phyloP scores from a whole-genome alignment of 768 basidiomycete species.

The Xerocomus potaroensis region DNA sequence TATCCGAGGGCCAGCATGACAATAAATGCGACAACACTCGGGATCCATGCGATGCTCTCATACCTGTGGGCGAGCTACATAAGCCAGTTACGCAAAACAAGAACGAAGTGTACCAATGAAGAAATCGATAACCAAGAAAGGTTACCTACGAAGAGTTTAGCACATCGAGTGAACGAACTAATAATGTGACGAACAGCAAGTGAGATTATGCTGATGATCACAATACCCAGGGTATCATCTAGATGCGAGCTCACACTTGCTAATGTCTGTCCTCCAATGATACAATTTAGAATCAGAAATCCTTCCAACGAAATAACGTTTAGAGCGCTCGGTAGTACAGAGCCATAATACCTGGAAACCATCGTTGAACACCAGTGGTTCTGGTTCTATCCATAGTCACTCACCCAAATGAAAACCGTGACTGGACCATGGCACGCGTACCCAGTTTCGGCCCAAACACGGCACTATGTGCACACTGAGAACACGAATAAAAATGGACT shows the following conservation, averaged over 20 bases:
- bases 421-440: slow-evolving; percentile 54
- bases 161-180: background rate
- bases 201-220: slow-evolving; percentile 31
- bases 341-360: slow-evolving; percentile 36
- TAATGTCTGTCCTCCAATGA: slow-evolving; percentile 60
- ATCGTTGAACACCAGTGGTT: background rate
- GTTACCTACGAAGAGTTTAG: slow-evolving; percentile 39
- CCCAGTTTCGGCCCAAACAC: slow-evolving; percentile 54
- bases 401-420: slow-evolving; percentile 51
- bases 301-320: slow-evolving; percentile 52
- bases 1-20: slow-evolving; percentile 65
- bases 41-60: slow-evolving; percentile 75
- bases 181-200: slow-evolving; percentile 23
- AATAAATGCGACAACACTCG: slow-evolving; percentile 63
- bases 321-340: slow-evolving; percentile 39
- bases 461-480: slow-evolving; percentile 30
- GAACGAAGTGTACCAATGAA: slow-evolving; percentile 44
- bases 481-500: background rate
- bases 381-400: slow-evolving; percentile 14
- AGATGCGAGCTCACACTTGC: slow-evolving; percentile 40
- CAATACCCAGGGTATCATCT: slow-evolving; percentile 30
- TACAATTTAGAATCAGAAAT: slow-evolving; percentile 55
- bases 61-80: slow-evolving; percentile 47
- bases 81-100: background rate
- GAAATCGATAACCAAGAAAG: slow-evolving; percentile 60